These are phyloP conservation scores for Globisporangium nagaii DNA, from an alignment of 352 stramenopile species.

Conservation along the genomic window DNA sequence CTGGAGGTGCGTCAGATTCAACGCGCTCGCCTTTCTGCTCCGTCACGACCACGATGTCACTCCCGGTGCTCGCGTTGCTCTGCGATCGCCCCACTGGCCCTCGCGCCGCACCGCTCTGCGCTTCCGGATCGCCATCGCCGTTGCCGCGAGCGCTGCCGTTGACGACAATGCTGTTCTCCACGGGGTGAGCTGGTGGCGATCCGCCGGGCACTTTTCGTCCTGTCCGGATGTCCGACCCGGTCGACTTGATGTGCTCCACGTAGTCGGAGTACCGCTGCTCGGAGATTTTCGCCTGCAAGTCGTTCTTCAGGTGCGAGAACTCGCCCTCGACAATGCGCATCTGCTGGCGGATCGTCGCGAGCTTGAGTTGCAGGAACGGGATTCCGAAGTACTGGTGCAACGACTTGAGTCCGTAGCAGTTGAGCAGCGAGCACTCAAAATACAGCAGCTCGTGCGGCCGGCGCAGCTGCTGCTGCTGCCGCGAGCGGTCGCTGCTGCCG, in stretches of 20 bases:
- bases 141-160: slow-evolving; percentile 4
- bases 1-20: not conserved
- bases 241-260: slow-evolving; percentile 58
- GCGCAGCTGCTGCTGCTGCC: slow-evolving; percentile 28
- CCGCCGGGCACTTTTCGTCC: slow-evolving; percentile 25
- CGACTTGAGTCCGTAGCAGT: slow-evolving; percentile 81
- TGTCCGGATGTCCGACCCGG: slow-evolving; percentile 74
- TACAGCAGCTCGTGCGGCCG: slow-evolving; percentile 65
- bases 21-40: not conserved
- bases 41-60: slow-evolving; percentile 23
- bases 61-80: slow-evolving; percentile 22
- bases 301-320: slow-evolving; percentile 65
- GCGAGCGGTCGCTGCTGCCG: slow-evolving; percentile 23
- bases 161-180: slow-evolving; percentile 12
- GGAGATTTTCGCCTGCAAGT: slow-evolving; percentile 63
- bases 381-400: slow-evolving; percentile 85
- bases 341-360: slow-evolving; percentile 72
- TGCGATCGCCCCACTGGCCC: slow-evolving; percentile 12
- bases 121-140: slow-evolving; percentile 1
- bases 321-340: slow-evolving; percentile 64
- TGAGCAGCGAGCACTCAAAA: slow-evolving; percentile 79
- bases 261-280: slow-evolving; percentile 76
- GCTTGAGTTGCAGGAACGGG: slow-evolving; percentile 79
- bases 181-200: slow-evolving; percentile 1
- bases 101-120: slow-evolving; percentile 1